Base-by-base conservation (phyloP, 192 early-diverging fungal species). In the Spizellomyces sp. region DNA sequence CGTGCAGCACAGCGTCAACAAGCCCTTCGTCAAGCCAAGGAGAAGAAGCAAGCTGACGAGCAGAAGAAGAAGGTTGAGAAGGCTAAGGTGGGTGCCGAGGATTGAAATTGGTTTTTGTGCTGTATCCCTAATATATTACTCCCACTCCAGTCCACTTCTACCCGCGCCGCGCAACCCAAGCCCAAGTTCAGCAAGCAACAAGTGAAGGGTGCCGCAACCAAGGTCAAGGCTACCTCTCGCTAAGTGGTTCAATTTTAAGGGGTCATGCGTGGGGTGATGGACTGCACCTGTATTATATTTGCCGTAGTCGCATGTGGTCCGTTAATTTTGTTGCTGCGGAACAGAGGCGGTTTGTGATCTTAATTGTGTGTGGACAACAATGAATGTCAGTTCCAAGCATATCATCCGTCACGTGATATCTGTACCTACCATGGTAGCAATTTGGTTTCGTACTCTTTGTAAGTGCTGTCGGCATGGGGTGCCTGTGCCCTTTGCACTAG, bases 11-110 rank as follows among this genome's bases (percentile, higher is more conserved):
- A 92, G 67, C 94, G 96, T 70, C 81, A 89, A 47, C 88, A 89
- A 75, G 95, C 95, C 62, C 81, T 94, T 65, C 81, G 84, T 75
- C 90, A 92, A 83, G 86, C 84, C 81, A 99, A 98, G 94, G 94
- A 93, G 59, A 84, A 89, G 79, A 97, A 96, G 92, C 94, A 93
- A 89, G 85, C 74, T 60, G 89, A 89, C 70, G 89, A 89, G 74
- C 86, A 90, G 70, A 90, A 93, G 86, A 97, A 89, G 85, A 93
- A 93, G 87, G 83, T 87, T 56, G 91, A 92, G 83, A 90, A 93
- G 85, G 85, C 92, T 56, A 90, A 90, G 85, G 87, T 90, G 48
- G 8, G 67, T 19, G 7, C n/a, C 17, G 2, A 45, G 10, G 27
- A 12, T 5, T 12, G 15, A 22, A 43, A 0, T 74, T 17, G 21